Evolutionary conservation across 352 stramenopile species (phyloP).

Genomic region (Pythium brachiatum): DNA sequence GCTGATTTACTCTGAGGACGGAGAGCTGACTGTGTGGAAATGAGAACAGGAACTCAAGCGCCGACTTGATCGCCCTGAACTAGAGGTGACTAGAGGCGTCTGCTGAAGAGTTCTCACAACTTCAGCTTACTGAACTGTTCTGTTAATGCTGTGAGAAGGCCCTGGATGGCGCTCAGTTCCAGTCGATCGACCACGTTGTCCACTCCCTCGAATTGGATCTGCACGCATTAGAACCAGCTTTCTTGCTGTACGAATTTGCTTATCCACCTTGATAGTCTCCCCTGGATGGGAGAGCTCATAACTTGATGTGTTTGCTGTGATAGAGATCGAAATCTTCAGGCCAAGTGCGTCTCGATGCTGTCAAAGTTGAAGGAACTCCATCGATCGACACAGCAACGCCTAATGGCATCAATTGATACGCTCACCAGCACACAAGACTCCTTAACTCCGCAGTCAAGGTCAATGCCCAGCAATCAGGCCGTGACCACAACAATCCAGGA

Average conservation of each 20-base stretch:
- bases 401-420: neutral
- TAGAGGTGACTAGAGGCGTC: too few species aligned
- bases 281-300: too few species aligned
- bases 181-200: constrained; percentile 18
- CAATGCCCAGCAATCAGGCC: neutral
- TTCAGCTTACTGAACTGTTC: too few species aligned
- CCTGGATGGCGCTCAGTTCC: constrained; percentile 11
- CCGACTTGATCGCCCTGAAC: constrained; percentile 16
- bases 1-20: neutral
- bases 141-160: constrained; percentile 2
- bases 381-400: neutral
- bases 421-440: neutral
- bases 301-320: neutral
- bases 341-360: constrained; percentile 23
- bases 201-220: constrained; percentile 8
- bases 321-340: constrained; percentile 24
- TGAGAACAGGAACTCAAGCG: constrained; percentile 15
- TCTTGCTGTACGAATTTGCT: constrained; percentile 16
- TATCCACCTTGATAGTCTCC: too few species aligned
- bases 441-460: neutral
- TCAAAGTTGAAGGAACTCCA: constrained; percentile 12
- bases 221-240: constrained; percentile 10
- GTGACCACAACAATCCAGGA: constrained; percentile 9
- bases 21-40: neutral
- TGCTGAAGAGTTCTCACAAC: too few species aligned